A percentile compares a stretch with the other conserved stretches of the same genome.
phyloP scores from a whole-genome alignment of 345 rosid genomes.

The Clausena lansium region DNA sequence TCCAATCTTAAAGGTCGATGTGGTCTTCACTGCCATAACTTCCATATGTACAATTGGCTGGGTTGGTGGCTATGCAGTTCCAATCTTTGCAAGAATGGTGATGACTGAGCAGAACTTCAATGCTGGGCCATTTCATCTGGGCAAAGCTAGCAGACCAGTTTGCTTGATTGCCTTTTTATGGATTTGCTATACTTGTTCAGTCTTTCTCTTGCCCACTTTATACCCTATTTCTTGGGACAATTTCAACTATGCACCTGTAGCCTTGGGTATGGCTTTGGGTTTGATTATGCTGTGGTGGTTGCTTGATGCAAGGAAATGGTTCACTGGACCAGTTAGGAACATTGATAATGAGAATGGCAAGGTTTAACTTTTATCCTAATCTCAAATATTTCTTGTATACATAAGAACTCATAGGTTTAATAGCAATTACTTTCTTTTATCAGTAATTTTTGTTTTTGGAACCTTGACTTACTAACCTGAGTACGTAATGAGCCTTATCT shows the following conservation, averaged over 20 bases:
- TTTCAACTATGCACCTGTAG: constrained; percentile 64
- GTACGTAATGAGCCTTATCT: background rate
- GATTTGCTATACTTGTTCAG: constrained; percentile 64
- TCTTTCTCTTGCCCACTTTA: constrained; percentile 51
- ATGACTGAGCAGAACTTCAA: constrained; percentile 56
- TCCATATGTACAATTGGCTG: constrained; percentile 66
- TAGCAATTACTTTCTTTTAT: background rate
- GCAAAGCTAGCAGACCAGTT: constrained; percentile 48
- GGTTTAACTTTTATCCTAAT: constrained; percentile 1
- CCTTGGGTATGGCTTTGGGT: constrained; percentile 39
- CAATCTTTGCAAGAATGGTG: constrained; percentile 58
- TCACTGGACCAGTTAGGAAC: constrained; percentile 63
- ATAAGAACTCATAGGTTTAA: background rate
- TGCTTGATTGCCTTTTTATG: constrained; percentile 57
- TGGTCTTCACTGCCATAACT: constrained; percentile 59
- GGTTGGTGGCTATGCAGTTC: constrained; percentile 65
- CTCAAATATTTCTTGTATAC: background rate
- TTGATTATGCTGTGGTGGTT: constrained; percentile 58
- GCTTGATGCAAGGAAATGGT: constrained; percentile 57
- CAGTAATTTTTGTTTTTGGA: no score
- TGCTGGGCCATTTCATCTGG: constrained; percentile 60
- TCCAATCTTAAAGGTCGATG: constrained; percentile 51
- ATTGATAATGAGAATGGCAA: constrained; percentile 36
- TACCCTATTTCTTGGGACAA: constrained; percentile 50
- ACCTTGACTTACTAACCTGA: background rate